Conservation (phyloP, 441 rosid genomes). For the Gossypium laxum region DNA sequence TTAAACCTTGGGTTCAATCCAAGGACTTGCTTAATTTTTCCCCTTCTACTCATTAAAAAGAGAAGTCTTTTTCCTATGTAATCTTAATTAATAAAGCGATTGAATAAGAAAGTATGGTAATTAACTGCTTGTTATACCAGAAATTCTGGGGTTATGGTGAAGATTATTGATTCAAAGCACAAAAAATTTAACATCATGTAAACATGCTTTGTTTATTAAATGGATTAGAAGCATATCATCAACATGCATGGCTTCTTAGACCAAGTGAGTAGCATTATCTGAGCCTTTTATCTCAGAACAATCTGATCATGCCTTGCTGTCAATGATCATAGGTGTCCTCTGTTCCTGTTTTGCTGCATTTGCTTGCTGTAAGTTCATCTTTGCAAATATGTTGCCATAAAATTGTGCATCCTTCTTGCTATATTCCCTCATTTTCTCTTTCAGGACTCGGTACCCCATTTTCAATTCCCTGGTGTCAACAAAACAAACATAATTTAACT, state of each 20-base stretch:
- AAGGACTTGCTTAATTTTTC: conserved; percentile 44
- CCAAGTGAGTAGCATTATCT: not conserved
- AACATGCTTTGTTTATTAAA: conserved; percentile 1
- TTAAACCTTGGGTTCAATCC: conserved; percentile 53
- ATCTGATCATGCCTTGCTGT: conserved; percentile 19
- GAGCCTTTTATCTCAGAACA: not conserved
- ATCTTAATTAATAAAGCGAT: not conserved
- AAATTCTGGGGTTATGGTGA: not conserved
- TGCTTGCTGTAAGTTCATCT: conserved; percentile 24
- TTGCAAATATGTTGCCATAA: conserved; percentile 36
- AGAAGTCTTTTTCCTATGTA: not conserved
- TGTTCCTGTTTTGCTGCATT: not conserved
- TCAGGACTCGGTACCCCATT: conserved; percentile 48
- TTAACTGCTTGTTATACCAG: not conserved
- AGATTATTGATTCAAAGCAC: not conserved
- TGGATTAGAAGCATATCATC: not conserved
- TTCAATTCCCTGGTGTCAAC: conserved; percentile 51
- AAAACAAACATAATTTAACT: not conserved
- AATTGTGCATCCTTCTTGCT: conserved; percentile 36
- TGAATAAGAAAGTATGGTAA: not conserved
- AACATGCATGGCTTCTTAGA: not conserved
- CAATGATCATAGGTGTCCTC: conserved; percentile 17
- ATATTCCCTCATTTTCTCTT: conserved; percentile 49
- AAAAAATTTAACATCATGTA: not conserved
- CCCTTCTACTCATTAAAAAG: conserved; percentile 19